These are phyloP conservation scores for Lathyrus sativus DNA, from an alignment of 306 rosid genomes.

Conservation along the genomic window DNA sequence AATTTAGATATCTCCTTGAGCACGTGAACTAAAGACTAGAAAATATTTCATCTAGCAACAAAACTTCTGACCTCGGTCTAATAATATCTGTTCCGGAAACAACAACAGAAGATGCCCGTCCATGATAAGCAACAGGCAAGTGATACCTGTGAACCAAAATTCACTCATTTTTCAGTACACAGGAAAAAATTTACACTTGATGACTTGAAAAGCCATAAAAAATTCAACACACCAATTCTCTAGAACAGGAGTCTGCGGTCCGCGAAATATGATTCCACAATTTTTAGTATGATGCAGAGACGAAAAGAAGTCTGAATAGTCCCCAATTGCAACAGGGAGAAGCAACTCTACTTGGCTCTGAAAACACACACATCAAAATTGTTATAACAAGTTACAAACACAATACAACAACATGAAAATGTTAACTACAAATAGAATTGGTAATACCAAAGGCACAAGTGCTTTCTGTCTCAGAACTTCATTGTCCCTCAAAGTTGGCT, in stretches of 20 bases:
- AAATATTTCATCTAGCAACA: slow-evolving; percentile 6
- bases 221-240: slow-evolving; percentile 62
- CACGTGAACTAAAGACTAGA: neutral
- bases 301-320: slow-evolving; percentile 89
- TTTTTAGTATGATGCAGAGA: slow-evolving; percentile 82
- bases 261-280: slow-evolving; percentile 87
- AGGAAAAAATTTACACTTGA: neutral
- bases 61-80: slow-evolving; percentile 72
- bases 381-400: slow-evolving; percentile 24
- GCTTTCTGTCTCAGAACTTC: slow-evolving; percentile 66
- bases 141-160: slow-evolving; percentile 62
- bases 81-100: slow-evolving; percentile 79
- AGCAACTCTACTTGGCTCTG: slow-evolving; percentile 75
- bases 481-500: slow-evolving; percentile 79
- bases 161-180: slow-evolving; percentile 8
- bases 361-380: slow-evolving; percentile 33
- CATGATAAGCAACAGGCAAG: slow-evolving; percentile 95
- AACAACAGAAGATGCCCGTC: slow-evolving; percentile 92
- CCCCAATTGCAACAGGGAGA: slow-evolving; percentile 81
- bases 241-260: slow-evolving; percentile 61
- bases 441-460: slow-evolving; percentile 72
- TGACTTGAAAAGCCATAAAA: slow-evolving; percentile 19
- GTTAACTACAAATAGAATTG: neutral
- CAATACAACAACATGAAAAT: slow-evolving; percentile 15
- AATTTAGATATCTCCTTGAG: slow-evolving; percentile 6